Percentiles rank a stretch among this genome's conserved stretches.
Conservation (phyloP, 208 protist genomes). For the Balamuthia mandrillaris region DNA sequence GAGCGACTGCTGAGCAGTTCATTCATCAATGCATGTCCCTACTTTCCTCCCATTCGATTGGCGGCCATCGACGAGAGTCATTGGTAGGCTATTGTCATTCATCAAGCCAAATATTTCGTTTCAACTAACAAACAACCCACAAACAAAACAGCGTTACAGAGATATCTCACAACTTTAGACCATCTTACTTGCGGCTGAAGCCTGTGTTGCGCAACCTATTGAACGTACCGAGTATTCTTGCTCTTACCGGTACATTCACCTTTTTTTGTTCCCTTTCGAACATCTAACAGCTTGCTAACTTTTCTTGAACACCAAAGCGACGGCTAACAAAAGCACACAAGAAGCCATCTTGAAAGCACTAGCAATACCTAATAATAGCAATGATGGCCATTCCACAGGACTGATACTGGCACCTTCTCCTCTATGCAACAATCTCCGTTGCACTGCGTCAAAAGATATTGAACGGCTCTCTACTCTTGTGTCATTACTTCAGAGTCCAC, state of each 20-base stretch:
- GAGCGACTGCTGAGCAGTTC: conserved; percentile 48
- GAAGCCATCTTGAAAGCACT: neutral
- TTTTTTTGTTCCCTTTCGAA: no score
- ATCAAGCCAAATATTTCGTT: no score
- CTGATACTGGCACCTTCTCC: neutral
- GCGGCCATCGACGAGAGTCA: conserved; percentile 91
- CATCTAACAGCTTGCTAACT: no score
- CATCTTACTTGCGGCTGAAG: conserved; percentile 11
- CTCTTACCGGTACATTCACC: neutral
- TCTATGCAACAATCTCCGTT: no score
- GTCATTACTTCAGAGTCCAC: no score
- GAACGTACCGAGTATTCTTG: neutral
- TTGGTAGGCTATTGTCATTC: no score
- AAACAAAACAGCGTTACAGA: conserved; percentile 90
- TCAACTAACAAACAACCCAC: no score
- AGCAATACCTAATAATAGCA: neutral
- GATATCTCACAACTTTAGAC: conserved; percentile 91
- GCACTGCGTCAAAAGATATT: no score
- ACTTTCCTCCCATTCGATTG: conserved; percentile 51
- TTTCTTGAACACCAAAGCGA: no score
- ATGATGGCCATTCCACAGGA: neutral
- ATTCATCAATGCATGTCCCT: conserved; percentile 34
- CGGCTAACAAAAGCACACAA: neutral
- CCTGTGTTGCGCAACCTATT: neutral
- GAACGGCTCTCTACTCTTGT: no score